Conservation (phyloP, 805 yeast species). For the Candida wancherniae region DNA sequence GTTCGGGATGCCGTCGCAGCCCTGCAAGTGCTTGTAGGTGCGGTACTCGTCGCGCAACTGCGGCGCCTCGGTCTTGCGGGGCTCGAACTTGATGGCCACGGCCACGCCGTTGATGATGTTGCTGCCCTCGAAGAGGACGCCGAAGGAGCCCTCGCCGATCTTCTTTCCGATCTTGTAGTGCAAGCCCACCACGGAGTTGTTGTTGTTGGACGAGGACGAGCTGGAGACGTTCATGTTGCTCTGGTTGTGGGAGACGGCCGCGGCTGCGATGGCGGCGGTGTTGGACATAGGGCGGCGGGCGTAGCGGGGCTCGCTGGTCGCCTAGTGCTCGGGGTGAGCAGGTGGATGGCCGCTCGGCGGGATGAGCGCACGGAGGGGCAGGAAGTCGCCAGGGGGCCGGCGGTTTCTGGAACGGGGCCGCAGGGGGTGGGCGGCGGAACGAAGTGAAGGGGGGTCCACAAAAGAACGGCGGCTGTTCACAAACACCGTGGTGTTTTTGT, state of each 20-base stretch:
- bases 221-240: constrained; percentile 16
- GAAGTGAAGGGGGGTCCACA: too few relatives aligned
- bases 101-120: constrained; percentile 60
- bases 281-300: constrained; percentile 16
- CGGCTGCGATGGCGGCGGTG: constrained; percentile 39
- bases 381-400: too few relatives aligned
- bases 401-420: too few relatives aligned
- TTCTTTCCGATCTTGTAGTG: constrained; percentile 80
- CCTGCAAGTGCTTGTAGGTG: constrained; percentile 67
- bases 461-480: too few relatives aligned
- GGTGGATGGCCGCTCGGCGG: too few relatives aligned
- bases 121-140: constrained; percentile 77
- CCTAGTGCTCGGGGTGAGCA: too few relatives aligned
- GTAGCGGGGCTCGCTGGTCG: not conserved
- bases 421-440: too few relatives aligned
- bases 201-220: constrained; percentile 19
- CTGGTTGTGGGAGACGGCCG: constrained; percentile 26
- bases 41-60: constrained; percentile 78
- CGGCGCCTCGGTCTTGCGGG: constrained; percentile 77
- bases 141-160: constrained; percentile 86
- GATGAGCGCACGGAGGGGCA: too few relatives aligned
- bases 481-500: too few relatives aligned
- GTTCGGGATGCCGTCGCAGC: constrained; percentile 71
- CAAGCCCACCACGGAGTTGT: constrained; percentile 47
- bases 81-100: constrained; percentile 80